These are phyloP conservation scores for Extremus antarcticus DNA, from an alignment of 495 filamentous ascomycete genomes.

Conservation along the genomic window DNA sequence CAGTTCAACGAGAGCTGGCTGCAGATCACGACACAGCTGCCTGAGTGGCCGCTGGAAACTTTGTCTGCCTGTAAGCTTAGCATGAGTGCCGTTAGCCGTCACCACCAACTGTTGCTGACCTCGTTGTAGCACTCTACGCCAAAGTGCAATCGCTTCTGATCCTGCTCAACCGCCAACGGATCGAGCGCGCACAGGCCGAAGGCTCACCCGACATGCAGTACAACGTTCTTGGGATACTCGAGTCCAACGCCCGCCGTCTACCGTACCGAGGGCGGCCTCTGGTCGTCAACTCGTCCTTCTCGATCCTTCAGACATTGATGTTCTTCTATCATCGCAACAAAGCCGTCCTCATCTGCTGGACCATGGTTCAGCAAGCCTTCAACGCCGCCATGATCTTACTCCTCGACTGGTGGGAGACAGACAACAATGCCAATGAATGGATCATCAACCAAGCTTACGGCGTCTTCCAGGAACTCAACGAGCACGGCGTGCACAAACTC, in stretches of 20 bases:
- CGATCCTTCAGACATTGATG: slow-evolving; percentile 34
- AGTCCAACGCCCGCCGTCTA: slow-evolving; percentile 4
- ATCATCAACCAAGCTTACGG: slow-evolving; percentile 33
- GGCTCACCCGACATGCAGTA: not conserved
- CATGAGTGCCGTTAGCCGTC: no score
- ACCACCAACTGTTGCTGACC: slow-evolving; percentile 3
- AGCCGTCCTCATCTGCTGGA: slow-evolving; percentile 38
- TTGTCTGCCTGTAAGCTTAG: slow-evolving; percentile 30
- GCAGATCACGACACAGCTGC: slow-evolving; percentile 27
- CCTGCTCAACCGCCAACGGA: slow-evolving; percentile 36
- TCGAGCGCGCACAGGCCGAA: slow-evolving; percentile 22
- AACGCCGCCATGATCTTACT: slow-evolving; percentile 39
- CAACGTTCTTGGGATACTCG: not conserved
- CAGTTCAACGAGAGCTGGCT: slow-evolving; percentile 39
- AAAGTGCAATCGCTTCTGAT: slow-evolving; percentile 38
- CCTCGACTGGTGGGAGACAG: slow-evolving; percentile 35
- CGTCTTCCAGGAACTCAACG: slow-evolving; percentile 34
- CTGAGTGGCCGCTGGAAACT: slow-evolving; percentile 36
- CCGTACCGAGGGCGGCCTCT: slow-evolving; percentile 31
- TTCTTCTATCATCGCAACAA: slow-evolving; percentile 35
- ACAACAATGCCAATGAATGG: slow-evolving; percentile 7
- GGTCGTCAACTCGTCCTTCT: slow-evolving; percentile 33
- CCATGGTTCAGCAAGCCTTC: slow-evolving; percentile 39
- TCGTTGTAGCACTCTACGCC: slow-evolving; percentile 28
- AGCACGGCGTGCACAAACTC: slow-evolving; percentile 34